These are phyloP conservation scores for Paspalum notatum DNA, from an alignment of 176 grass and related monocot genomes.

Conservation along the genomic window DNA sequence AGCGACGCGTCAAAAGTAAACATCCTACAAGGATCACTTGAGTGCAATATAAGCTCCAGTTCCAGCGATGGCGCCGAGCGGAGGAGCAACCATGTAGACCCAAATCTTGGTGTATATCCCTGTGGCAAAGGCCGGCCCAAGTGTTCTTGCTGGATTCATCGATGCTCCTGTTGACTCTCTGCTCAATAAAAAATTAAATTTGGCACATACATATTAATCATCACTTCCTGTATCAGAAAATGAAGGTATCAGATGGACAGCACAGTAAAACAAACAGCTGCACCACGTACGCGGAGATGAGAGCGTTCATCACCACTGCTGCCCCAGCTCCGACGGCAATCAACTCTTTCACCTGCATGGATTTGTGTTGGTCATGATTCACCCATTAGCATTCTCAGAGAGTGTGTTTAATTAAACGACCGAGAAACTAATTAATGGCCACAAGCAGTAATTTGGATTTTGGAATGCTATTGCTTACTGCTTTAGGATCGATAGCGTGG, in stretches of 20 bases:
- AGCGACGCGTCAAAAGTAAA: too few relatives aligned
- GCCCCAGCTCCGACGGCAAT: constrained; percentile 42
- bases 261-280: not conserved
- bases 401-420: too few relatives aligned
- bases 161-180: constrained; percentile 55
- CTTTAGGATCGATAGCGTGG: constrained; percentile 46
- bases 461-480: constrained; percentile 19
- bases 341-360: constrained; percentile 25
- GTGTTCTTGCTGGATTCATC: constrained; percentile 67
- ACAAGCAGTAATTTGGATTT: too few relatives aligned
- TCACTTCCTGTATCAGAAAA: not conserved
- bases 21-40: not conserved
- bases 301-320: constrained; percentile 40
- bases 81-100: constrained; percentile 61
- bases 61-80: constrained; percentile 46
- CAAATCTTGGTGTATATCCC: constrained; percentile 56
- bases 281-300: constrained; percentile 42
- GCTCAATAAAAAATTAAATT: not conserved
- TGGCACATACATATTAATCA: not conserved
- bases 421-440: too few relatives aligned
- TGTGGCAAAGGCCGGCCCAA: constrained; percentile 53
- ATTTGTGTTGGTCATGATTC: too few relatives aligned
- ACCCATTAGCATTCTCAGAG: too few relatives aligned
- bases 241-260: not conserved
- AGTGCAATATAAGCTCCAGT: constrained; percentile 46